Conservation (phyloP, 257 asterid species). For the Anisodus acutangulus region DNA sequence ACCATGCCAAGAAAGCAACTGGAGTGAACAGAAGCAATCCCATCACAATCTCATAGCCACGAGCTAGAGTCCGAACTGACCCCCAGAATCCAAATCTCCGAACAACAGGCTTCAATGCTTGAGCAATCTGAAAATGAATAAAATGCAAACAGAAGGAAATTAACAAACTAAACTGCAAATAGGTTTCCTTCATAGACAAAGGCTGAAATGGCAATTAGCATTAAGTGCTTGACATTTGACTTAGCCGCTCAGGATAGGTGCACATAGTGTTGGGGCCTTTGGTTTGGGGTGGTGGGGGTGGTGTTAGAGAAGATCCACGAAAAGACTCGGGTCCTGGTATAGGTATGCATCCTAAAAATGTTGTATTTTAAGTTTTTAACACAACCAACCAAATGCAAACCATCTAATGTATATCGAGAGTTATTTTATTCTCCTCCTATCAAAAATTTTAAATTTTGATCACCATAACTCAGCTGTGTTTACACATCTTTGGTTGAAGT, state of each 20-base stretch:
- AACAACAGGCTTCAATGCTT: conserved; percentile 86
- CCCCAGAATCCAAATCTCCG: conserved; percentile 86
- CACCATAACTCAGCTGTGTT: not conserved
- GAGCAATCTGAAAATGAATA: conserved; percentile 70
- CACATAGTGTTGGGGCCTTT: too few species aligned
- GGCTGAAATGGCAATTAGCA: not conserved
- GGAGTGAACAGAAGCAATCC: conserved; percentile 92
- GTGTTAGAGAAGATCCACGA: not conserved
- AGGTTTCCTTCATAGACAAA: not conserved
- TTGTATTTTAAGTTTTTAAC: not conserved
- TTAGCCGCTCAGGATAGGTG: too few species aligned
- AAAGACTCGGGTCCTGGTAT: too few species aligned
- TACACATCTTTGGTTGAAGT: not conserved
- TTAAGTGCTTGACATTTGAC: not conserved
- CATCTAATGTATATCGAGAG: not conserved
- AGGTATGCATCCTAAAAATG: not conserved
- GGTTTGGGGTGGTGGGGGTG: not conserved
- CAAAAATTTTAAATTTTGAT: not conserved
- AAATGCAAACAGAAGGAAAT: not conserved
- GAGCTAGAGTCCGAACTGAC: conserved; percentile 79
- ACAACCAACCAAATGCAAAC: not conserved
- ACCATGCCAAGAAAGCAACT: conserved; percentile 95
- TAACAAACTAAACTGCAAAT: not conserved
- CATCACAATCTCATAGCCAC: conserved; percentile 90
- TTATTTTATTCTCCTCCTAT: not conserved